Conservation (phyloP, 148 eudicot genomes). For the Vaccinium vitisidaea region DNA sequence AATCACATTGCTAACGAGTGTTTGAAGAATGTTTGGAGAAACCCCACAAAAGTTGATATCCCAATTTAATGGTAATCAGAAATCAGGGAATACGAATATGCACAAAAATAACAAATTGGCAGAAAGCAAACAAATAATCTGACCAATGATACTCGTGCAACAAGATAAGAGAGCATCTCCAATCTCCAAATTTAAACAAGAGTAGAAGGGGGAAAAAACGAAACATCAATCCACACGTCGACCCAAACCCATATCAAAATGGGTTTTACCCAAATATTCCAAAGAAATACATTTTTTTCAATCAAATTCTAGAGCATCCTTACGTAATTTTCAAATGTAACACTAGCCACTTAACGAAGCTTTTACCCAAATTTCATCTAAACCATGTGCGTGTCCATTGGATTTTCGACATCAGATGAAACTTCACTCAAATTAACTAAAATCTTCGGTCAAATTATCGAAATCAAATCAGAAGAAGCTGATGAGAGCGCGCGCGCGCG, state of each 20-base stretch:
- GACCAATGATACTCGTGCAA: not conserved
- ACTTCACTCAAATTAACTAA: not conserved
- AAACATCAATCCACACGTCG: not conserved
- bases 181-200: not conserved
- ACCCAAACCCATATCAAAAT: not conserved
- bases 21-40: conserved; percentile 1
- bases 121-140: not conserved
- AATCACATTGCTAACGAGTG: not conserved
- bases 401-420: not conserved
- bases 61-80: conserved; percentile 4
- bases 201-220: not conserved
- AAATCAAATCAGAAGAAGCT: not conserved
- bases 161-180: not conserved
- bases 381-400: not conserved
- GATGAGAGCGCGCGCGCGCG: not conserved
- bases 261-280: not conserved
- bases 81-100: not conserved
- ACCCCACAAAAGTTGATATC: not conserved
- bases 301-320: not conserved
- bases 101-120: not conserved
- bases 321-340: not conserved
- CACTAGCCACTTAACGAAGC: not conserved
- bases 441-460: not conserved
- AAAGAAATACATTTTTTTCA: not conserved
- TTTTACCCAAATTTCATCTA: not conserved